Evolutionary conservation across 305 asterid species (phyloP).

Genomic region (Fraxinus velutina): DNA sequence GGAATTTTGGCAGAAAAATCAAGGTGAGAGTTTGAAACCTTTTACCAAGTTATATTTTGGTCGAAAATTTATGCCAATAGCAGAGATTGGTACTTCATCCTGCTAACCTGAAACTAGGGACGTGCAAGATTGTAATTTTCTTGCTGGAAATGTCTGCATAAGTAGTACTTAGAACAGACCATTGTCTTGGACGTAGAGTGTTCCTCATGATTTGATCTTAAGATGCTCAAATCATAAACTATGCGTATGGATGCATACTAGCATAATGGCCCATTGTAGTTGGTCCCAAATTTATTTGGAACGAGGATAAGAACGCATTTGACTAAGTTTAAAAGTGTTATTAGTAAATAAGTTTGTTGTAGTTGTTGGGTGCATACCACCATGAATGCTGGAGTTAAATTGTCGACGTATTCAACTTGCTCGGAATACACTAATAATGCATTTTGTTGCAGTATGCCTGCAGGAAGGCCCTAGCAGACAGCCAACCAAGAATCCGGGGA

Average conservation of each 20-base stretch:
- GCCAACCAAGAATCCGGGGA: conserved; percentile 91
- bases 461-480: conserved; percentile 95
- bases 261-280: not conserved
- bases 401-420: not conserved
- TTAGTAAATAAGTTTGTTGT: not conserved
- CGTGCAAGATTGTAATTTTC: not conserved
- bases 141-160: not conserved
- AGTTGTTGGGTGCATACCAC: not conserved
- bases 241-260: not conserved
- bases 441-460: conserved; percentile 70
- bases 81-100: not conserved
- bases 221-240: not conserved
- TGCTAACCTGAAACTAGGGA: not conserved
- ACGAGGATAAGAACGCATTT: not conserved
- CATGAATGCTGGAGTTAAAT: not conserved
- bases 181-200: not conserved
- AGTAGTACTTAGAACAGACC: not conserved
- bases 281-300: not conserved
- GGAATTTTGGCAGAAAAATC: conserved; percentile 52
- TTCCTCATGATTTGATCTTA: not conserved
- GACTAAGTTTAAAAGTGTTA: not conserved
- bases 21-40: conserved; percentile 48
- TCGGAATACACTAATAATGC: conserved; percentile 8
- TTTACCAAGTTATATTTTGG: not conserved
- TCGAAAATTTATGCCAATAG: not conserved